Evolutionary conservation across 164 flowering plant species (phyloP).

Genomic region (Tetracentron sinense): DNA sequence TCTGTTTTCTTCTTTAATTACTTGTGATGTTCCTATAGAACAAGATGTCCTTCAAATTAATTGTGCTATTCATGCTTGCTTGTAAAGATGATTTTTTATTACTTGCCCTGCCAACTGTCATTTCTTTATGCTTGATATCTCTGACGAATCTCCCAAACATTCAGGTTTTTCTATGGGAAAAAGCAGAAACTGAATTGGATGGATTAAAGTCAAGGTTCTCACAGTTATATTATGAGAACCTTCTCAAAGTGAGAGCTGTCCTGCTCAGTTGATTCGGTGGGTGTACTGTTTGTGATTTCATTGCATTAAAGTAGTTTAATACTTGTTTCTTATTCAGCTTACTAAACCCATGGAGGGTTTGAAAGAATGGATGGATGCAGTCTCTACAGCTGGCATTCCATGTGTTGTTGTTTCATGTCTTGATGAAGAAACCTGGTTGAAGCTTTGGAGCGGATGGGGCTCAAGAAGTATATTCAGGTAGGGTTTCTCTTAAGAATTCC

Average conservation of each 20-base stretch:
- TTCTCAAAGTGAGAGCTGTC: constrained; percentile 48
- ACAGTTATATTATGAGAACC: constrained; percentile 64
- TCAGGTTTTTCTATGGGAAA: constrained; percentile 67
- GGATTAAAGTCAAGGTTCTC: constrained; percentile 68
- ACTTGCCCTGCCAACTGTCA: background rate
- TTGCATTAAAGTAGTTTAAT: constrained; percentile 3
- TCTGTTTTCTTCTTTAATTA: no score
- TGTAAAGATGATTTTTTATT: background rate
- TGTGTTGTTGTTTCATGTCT: constrained; percentile 92
- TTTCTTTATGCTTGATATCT: background rate
- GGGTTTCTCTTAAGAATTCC: background rate
- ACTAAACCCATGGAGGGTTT: constrained; percentile 72
- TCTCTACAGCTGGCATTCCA: constrained; percentile 73
- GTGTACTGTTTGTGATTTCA: background rate
- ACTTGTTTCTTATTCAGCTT: constrained; percentile 44
- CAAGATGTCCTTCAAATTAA: no score
- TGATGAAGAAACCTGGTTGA: constrained; percentile 62
- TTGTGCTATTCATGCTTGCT: no score
- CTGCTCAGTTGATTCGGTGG: constrained; percentile 6
- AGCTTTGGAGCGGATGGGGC: constrained; percentile 65
- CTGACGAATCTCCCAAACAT: constrained; percentile 4
- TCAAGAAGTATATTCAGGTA: constrained; percentile 82
- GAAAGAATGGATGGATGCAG: constrained; percentile 86
- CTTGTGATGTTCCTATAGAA: no score
- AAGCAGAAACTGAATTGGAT: constrained; percentile 46